These are phyloP conservation scores for Trypanosoma melophagium DNA, from an alignment of 208 protist genomes.

Conservation along the genomic window DNA sequence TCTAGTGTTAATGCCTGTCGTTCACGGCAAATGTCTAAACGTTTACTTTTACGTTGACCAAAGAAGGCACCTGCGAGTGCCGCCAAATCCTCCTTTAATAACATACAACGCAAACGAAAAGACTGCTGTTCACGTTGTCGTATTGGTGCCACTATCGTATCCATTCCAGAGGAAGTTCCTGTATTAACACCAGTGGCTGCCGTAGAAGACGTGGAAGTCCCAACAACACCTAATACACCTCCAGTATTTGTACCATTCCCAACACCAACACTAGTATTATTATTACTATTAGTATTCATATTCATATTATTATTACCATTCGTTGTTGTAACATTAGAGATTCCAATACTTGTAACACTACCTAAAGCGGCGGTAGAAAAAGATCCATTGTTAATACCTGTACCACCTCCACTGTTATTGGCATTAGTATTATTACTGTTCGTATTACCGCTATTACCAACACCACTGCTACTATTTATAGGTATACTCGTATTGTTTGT, in stretches of 20 bases:
- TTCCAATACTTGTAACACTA: too few species aligned
- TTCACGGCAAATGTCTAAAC: slow-evolving; percentile 11
- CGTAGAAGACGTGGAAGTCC: neutral
- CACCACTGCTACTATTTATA: neutral
- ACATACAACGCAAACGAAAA: slow-evolving; percentile 70
- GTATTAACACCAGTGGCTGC: neutral
- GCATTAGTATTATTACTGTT: neutral
- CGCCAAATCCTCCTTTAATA: slow-evolving; percentile 50
- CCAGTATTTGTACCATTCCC: neutral
- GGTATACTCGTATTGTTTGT: slow-evolving; percentile 1
- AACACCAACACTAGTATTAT: slow-evolving; percentile 10
- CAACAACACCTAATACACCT: neutral
- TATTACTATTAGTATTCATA: slow-evolving; percentile 4
- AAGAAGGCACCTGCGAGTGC: slow-evolving; percentile 57
- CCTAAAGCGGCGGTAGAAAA: too few species aligned
- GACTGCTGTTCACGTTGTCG: slow-evolving; percentile 22
- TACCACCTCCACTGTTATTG: neutral
- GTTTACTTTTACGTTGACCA: slow-evolving; percentile 41
- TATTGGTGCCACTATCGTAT: neutral
- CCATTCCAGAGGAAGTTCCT: neutral
- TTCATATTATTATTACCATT: neutral
- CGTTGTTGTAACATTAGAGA: too few species aligned
- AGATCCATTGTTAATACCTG: too few species aligned
- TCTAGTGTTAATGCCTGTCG: slow-evolving; percentile 48
- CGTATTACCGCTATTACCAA: neutral